Evolutionary conservation across 1,284 basidiomycete genomes (phyloP), one percentile per base, ranked within the genome.

Genomic region (Tilletiaria anomala): DNA sequence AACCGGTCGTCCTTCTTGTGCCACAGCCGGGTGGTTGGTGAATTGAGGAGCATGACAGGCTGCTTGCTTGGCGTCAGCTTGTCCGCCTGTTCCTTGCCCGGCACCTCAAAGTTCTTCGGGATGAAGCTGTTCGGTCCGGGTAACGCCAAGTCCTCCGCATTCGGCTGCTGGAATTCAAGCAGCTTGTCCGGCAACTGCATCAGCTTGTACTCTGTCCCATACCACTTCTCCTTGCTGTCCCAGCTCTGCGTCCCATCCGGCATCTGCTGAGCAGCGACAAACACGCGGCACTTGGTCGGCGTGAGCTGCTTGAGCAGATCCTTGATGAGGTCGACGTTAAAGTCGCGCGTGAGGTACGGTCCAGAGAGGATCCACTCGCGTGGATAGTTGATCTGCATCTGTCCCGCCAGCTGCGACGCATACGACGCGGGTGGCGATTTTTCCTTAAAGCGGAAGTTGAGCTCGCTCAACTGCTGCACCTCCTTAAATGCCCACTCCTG

Each of bases 401-500:
- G 76, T 50, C 81, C 78, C 0, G 87, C 69, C 14, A 94, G 72
- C 64, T 75, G 76, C 8, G 81, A 78, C 3, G 83, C 84, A 65
- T 94, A 93, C 46, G 76, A 72, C 37, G 86, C 79, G 0, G 87
- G 80, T 15, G 77, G 66, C 33, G 73, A 72, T 68, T 93, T 88
- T 68, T 97, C 91, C 39, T 80, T 76, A 67, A 93, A 97, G 26
- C 79, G 76, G 74, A 94, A 97, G 18, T 77, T 77, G 23, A 81
- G 83, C 23, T 76, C 72, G 22, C 79, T 77, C 32, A 99, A 74
- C 32, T 75, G 73, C 36, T 78, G 76, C 42, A 82, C 75, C 68
- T 99, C 93, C 34, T 77, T 71, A 65, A 88, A 88, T 47, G 81
- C 75, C 72, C 77, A 83, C 35, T 75, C 64, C 15, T 81, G 75